Base-by-base conservation (phyloP, 768 basidiomycete genomes). In the Candolleomyces eurysporus region DNA sequence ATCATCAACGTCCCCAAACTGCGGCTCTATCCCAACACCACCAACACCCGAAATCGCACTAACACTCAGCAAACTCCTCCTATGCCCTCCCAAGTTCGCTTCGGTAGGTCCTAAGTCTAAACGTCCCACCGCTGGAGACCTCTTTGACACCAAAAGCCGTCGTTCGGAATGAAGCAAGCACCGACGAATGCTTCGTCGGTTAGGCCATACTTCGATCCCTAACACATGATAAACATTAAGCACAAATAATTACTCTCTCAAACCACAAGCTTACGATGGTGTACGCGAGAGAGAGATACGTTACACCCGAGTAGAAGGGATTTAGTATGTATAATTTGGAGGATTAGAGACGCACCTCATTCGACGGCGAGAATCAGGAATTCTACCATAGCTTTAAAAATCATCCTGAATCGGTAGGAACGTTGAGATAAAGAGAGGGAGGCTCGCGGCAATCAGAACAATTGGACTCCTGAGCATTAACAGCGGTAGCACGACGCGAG, bases 201-300 rank as follows among this genome's bases (percentile, higher is more conserved):
- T 57, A 87, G 82, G 26, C 74, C 66, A 65, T 85, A 87, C 22
- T 76, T 74, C 30, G 66, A 71, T 2, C 83, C 88, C 87, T 89
- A n/a, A n/a, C n/a, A n/a, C n/a, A n/a, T n/a, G n/a, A n/a, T n/a
- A n/a, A n/a, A n/a, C n/a, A n/a, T n/a, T n/a, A n/a, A n/a, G n/a
- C n/a, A n/a, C n/a, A n/a, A n/a, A n/a, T n/a, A n/a, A n/a, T n/a
- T n/a, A n/a, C n/a, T n/a, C n/a, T n/a, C n/a, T n/a, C n/a, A n/a
- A n/a, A n/a, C n/a, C 16, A 17, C 6, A 55, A 48, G 10, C 84
- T 66, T 62, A 90, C 89, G 22, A 91, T 76, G 0, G 88, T 90
- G 63, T 84, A 88, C 0, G 87, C 79, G 9, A 91, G 69, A 0
- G 90, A 89, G 16, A 87, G 89, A 59, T 22, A 81, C 84, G 72